phyloP scores from a whole-genome alignment of 768 basidiomycete genomes.

The Amanita inopinata region DNA sequence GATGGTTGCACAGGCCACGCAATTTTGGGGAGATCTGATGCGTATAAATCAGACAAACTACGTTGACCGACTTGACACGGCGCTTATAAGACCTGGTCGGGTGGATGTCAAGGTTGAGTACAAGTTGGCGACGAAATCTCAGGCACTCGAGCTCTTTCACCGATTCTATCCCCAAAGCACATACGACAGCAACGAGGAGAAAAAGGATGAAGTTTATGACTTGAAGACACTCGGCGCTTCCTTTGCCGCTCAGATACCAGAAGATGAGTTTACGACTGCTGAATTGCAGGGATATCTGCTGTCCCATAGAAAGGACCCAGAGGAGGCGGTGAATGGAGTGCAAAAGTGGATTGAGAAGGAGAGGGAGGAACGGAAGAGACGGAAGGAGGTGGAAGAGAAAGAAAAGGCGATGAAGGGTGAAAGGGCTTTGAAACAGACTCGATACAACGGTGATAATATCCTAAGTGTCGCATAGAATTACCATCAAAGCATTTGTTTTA shows the following conservation, averaged over 20 bases:
- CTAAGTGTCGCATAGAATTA: too few relatives aligned
- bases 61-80: slow-evolving; percentile 42
- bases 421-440: too few relatives aligned
- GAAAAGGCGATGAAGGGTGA: too few relatives aligned
- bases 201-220: slow-evolving; percentile 4
- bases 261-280: slow-evolving; percentile 43
- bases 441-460: too few relatives aligned
- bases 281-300: slow-evolving; percentile 55
- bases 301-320: slow-evolving; percentile 29
- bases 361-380: slow-evolving; percentile 25
- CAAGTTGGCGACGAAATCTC: slow-evolving; percentile 33
- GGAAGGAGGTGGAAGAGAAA: slow-evolving; percentile 16
- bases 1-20: not conserved
- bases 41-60: slow-evolving; percentile 36
- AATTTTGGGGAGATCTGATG: not conserved
- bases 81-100: slow-evolving; percentile 44
- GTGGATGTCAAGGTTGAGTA: slow-evolving; percentile 48
- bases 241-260: slow-evolving; percentile 36
- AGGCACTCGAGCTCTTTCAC: slow-evolving; percentile 37
- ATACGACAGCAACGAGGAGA: not conserved
- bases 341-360: slow-evolving; percentile 35
- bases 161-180: slow-evolving; percentile 33
- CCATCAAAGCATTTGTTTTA: too few relatives aligned
- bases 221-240: too few relatives aligned
- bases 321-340: slow-evolving; percentile 22